Base-by-base conservation (phyloP, 2,329 filamentous ascomycete genomes). In the Amauroascus verrucosus region DNA sequence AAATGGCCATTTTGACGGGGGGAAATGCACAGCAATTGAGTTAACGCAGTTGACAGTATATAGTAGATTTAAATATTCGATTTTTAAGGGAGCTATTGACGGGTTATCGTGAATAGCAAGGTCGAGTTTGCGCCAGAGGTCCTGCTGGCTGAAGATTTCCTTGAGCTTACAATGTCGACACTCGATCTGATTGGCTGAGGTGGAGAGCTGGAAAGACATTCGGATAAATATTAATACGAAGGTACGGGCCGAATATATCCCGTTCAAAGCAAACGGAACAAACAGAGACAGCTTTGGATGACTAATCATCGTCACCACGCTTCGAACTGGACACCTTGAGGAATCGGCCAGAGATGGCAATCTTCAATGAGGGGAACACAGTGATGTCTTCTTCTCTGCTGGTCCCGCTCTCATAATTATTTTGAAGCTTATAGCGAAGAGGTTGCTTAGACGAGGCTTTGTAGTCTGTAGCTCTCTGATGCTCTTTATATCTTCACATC, bases 1-100 rank as follows among this genome's bases (percentile, higher is more conserved):
- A 70, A 58, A 71, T 56, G 51, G 67, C 64, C 69, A 72, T 72
- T 59, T 30, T 66, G 20, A 14, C 13, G 6, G 32, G 32, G 16
- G 38, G 7, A 11, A 6, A 20, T 26, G 32, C 2, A 20, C 8
- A 14, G 8, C 5, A 22, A 38, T 41, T 28, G 18, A n/a, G 13
- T 45, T 40, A 16, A 40, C 35, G 30, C 6, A 20, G 8, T 32
- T 8, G 33, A 22, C 30, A 40, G 33, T 46, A 50, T 51, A 53
- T 9, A 49, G 9, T 5, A 18, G 9, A 7, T 9, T 18, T 3
- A 35, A 13, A 35, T 35, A 14, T 13, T 4, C 30, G 30, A 32
- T 32, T 6, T 32, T n/a, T n/a, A n/a, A n/a, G n/a, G n/a, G n/a
- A n/a, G n/a, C n/a, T n/a, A n/a, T n/a, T n/a, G n/a, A n/a, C n/a